These are phyloP conservation scores for Cairneyella variabilis DNA, from an alignment of 495 filamentous ascomycete genomes.

Conservation along the genomic window DNA sequence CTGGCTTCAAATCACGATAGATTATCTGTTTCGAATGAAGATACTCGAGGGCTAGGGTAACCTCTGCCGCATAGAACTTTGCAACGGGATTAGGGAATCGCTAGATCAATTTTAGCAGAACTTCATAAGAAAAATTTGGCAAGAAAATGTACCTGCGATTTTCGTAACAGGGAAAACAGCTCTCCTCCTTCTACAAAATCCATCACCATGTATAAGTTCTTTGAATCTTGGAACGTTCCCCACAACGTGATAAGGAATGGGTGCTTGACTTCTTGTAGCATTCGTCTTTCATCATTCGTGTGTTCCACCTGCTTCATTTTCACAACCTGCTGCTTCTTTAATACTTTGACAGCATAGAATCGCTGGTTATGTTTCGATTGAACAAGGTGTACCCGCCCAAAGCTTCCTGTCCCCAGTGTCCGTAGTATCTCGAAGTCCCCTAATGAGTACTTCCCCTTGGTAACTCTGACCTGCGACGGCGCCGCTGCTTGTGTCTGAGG, in stretches of 20 bases:
- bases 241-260: constrained; percentile 96
- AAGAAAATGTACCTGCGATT: constrained; percentile 75
- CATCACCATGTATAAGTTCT: constrained; percentile 99
- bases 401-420: constrained; percentile 93
- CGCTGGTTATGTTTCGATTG: constrained; percentile 96
- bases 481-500: constrained; percentile 24
- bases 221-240: constrained; percentile 95
- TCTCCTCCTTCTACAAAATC: constrained; percentile 99
- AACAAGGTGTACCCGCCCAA: constrained; percentile 92
- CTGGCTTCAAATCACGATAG: constrained; percentile 95
- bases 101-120: constrained; percentile 42
- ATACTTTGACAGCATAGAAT: constrained; percentile 95
- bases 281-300: constrained; percentile 93
- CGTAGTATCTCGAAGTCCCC: constrained; percentile 82
- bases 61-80: constrained; percentile 98
- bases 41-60: constrained; percentile 92
- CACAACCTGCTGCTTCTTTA: constrained; percentile 97
- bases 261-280: constrained; percentile 93
- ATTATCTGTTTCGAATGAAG: constrained; percentile 94
- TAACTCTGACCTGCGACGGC: constrained; percentile 53
- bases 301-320: constrained; percentile 99
- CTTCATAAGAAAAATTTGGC: background rate
- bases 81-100: constrained; percentile 98
- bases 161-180: constrained; percentile 89
- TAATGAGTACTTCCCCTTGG: constrained; percentile 97